Conservation (phyloP, 495 filamentous ascomycete species). For the Cercophora samala region DNA sequence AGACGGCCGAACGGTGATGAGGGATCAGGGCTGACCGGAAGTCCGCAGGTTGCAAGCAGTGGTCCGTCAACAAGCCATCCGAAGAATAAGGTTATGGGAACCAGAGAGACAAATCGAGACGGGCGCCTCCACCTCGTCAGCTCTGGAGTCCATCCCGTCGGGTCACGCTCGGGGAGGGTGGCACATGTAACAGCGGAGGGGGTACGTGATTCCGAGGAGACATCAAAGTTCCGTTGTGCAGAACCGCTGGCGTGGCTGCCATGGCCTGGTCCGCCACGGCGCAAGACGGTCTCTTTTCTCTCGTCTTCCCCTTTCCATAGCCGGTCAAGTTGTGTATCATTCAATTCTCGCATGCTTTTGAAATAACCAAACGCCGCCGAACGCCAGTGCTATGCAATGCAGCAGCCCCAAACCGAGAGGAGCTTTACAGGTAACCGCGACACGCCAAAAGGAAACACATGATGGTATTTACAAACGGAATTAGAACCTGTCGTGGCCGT, state of each 20-base stretch:
- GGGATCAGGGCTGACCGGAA: neutral
- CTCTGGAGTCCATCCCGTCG: neutral
- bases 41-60: neutral
- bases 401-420: neutral
- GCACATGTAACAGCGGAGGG: neutral
- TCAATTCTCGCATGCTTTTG: neutral
- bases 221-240: neutral
- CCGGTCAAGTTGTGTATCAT: neutral
- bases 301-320: neutral
- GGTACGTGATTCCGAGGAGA: neutral
- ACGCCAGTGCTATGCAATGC: conserved; percentile 25
- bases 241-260: neutral
- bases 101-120: neutral
- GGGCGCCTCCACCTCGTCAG: neutral
- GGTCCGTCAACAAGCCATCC: neutral
- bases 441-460: neutral
- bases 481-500: neutral
- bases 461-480: conserved; percentile 6
- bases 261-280: neutral
- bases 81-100: neutral
- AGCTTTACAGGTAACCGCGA: neutral
- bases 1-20: neutral
- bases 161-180: neutral
- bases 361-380: conserved; percentile 15
- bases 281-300: neutral